Percentiles rank a stretch among this genome's conserved stretches.
phyloP scores from a whole-genome alignment of 2,329 filamentous ascomycete species.

The Samsoniella hepiali region DNA sequence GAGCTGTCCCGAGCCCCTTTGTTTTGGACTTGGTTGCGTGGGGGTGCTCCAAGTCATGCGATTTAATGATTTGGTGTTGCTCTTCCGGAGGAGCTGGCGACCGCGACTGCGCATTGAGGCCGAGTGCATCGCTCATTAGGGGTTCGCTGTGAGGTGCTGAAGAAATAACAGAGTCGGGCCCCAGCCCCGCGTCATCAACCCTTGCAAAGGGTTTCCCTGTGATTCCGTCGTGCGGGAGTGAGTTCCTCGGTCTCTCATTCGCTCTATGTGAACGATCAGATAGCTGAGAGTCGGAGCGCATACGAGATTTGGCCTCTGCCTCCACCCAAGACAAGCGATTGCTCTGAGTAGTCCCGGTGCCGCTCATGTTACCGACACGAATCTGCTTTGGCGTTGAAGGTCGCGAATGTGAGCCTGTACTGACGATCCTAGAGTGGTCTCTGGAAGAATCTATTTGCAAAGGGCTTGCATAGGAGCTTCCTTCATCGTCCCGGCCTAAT shows the following conservation, averaged over 20 bases:
- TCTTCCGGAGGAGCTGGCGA: background rate
- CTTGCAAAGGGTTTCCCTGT: conserved; percentile 53
- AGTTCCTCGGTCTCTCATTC: conserved; percentile 21
- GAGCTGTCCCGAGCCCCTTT: conserved; percentile 31
- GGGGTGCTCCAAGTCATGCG: background rate
- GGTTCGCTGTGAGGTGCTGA: conserved; percentile 24
- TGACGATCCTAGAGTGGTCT: background rate
- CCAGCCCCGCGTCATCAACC: conserved; percentile 37
- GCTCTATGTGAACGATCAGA: conserved; percentile 22
- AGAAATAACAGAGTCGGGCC: conserved; percentile 26
- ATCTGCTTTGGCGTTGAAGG: conserved; percentile 6
- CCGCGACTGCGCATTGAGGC: background rate
- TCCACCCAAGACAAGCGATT: conserved; percentile 1
- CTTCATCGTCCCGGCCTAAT: background rate
- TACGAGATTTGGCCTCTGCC: background rate
- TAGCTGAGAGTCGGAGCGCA: conserved; percentile 20
- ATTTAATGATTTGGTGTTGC: background rate
- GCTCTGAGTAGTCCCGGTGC: background rate
- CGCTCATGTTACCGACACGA: background rate
- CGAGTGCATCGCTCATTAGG: conserved; percentile 1
- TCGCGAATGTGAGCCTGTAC: background rate
- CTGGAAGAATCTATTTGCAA: background rate
- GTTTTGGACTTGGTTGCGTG: conserved; percentile 24
- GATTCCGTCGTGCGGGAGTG: conserved; percentile 46
- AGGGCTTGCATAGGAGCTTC: background rate